Conservation (phyloP, 2,329 filamentous ascomycete species). For the Myriosclerotinia scirpicola region DNA sequence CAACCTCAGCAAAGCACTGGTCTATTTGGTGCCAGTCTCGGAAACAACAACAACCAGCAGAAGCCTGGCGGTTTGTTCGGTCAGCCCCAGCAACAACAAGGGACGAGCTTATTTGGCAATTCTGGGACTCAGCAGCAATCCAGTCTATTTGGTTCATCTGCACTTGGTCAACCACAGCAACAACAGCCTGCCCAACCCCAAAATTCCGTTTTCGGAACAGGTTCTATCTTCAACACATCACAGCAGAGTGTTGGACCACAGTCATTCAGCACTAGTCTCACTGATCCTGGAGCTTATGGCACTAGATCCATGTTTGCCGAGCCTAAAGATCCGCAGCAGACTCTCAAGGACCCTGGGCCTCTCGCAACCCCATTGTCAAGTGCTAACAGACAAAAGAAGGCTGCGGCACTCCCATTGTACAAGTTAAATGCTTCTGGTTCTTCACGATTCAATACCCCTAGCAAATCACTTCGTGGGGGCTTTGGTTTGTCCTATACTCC, state of each 20-base stretch:
- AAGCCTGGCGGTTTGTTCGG: slow-evolving; percentile 56
- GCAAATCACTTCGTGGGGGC: slow-evolving; percentile 67
- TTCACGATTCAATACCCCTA: slow-evolving; percentile 77
- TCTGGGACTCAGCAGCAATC: slow-evolving; percentile 33
- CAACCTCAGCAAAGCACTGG: slow-evolving; percentile 46
- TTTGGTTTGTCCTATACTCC: slow-evolving; percentile 95
- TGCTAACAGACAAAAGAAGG: slow-evolving; percentile 70
- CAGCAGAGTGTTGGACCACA: slow-evolving; percentile 56
- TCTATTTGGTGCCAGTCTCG: slow-evolving; percentile 49
- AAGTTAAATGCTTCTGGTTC: slow-evolving; percentile 75
- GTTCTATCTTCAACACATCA: slow-evolving; percentile 58
- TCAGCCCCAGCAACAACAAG: slow-evolving; percentile 41
- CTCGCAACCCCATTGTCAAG: slow-evolving; percentile 85
- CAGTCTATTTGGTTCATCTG: slow-evolving; percentile 38
- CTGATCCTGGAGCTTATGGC: slow-evolving; percentile 85
- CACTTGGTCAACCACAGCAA: slow-evolving; percentile 39
- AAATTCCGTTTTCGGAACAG: slow-evolving; percentile 60
- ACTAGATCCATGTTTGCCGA: slow-evolving; percentile 82
- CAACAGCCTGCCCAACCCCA: slow-evolving; percentile 44
- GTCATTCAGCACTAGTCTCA: slow-evolving; percentile 73
- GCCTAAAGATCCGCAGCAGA: slow-evolving; percentile 51
- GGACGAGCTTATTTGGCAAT: slow-evolving; percentile 53
- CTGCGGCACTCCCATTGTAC: slow-evolving; percentile 79
- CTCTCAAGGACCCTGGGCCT: slow-evolving; percentile 72
- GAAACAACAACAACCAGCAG: slow-evolving; percentile 50